These are phyloP conservation scores for Juncus inflexus DNA, from an alignment of 176 grass and related monocot species.

Conservation along the genomic window DNA sequence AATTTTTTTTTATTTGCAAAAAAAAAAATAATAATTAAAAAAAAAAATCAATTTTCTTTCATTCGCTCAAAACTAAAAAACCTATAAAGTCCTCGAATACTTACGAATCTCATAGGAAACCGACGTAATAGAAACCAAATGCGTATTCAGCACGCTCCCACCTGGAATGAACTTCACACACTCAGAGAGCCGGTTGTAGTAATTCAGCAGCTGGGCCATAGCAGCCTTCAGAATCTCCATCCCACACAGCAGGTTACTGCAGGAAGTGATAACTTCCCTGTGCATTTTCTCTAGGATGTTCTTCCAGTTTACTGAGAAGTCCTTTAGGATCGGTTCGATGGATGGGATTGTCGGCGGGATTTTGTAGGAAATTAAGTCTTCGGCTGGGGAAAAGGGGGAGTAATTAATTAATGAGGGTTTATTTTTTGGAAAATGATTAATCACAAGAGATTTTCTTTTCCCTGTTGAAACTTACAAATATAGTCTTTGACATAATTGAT, in stretches of 20 bases:
- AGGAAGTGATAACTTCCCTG: slow-evolving; percentile 86
- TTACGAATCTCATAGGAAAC: slow-evolving; percentile 93
- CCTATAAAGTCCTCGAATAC: slow-evolving; percentile 75
- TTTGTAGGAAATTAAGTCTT: too few relatives aligned
- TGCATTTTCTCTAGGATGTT: slow-evolving; percentile 71
- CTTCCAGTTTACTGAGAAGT: slow-evolving; percentile 76
- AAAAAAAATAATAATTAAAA: too few relatives aligned
- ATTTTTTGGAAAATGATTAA: background rate
- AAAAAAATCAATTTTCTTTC: background rate
- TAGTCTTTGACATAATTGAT: slow-evolving; percentile 58
- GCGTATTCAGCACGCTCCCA: slow-evolving; percentile 52
- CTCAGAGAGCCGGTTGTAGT: slow-evolving; percentile 83
- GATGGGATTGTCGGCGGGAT: slow-evolving; percentile 36
- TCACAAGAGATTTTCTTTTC: background rate
- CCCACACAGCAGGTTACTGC: slow-evolving; percentile 75
- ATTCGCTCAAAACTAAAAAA: slow-evolving; percentile 10
- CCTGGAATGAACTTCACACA: slow-evolving; percentile 70
- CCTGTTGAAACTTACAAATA: slow-evolving; percentile 53
- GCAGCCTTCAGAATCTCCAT: slow-evolving; percentile 82
- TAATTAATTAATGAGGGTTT: slow-evolving; percentile 20
- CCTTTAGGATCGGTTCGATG: slow-evolving; percentile 63
- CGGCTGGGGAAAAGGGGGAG: too few relatives aligned
- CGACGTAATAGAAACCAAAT: slow-evolving; percentile 78
- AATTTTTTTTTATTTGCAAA: too few relatives aligned
- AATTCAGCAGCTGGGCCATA: slow-evolving; percentile 74